phyloP scores from a whole-genome alignment of 1,139 yeast genomes.

The Meyerozyma guilliermondii region DNA sequence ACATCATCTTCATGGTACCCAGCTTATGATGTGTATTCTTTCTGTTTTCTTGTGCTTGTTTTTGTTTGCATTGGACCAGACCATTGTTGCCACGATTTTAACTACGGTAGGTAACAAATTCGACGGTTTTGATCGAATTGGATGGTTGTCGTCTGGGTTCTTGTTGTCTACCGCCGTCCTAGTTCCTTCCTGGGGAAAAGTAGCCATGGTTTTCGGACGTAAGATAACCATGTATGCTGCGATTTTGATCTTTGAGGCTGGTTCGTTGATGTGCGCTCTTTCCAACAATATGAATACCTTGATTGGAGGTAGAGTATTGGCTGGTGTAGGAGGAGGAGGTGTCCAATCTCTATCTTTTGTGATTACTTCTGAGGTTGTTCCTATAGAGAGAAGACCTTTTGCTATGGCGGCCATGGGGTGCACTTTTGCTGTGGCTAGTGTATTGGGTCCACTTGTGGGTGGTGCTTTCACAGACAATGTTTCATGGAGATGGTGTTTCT shows the following conservation, averaged over 20 bases:
- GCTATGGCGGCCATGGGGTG: conserved; percentile 17
- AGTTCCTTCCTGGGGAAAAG: conserved; percentile 34
- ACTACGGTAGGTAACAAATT: conserved; percentile 35
- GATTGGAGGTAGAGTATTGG: conserved; percentile 35
- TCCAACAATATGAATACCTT: conserved; percentile 29
- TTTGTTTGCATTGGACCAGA: conserved; percentile 37
- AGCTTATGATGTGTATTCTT: conserved; percentile 21
- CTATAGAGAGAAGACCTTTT: conserved; percentile 23
- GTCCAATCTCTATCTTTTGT: conserved; percentile 23
- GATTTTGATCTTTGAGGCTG: conserved; percentile 19
- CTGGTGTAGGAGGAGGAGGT: conserved; percentile 32
- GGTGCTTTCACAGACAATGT: conserved; percentile 20
- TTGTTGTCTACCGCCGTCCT: conserved; percentile 28
- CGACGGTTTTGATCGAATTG: conserved; percentile 20
- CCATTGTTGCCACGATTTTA: conserved; percentile 33
- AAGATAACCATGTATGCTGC: conserved; percentile 17
- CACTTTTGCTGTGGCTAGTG: conserved; percentile 19
- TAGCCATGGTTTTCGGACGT: conserved; percentile 19
- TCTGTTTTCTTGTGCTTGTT: conserved; percentile 28
- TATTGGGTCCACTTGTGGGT: conserved; percentile 22
- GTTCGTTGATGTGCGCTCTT: conserved; percentile 34
- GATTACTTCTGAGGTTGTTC: conserved; percentile 25
- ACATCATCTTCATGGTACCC: conserved; percentile 28
- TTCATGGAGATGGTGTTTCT: conserved; percentile 19
- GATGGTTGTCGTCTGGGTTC: conserved; percentile 26